Base-by-base conservation (phyloP, 2,329 filamentous ascomycete genomes). In the Verticillium nonalfalfae region DNA sequence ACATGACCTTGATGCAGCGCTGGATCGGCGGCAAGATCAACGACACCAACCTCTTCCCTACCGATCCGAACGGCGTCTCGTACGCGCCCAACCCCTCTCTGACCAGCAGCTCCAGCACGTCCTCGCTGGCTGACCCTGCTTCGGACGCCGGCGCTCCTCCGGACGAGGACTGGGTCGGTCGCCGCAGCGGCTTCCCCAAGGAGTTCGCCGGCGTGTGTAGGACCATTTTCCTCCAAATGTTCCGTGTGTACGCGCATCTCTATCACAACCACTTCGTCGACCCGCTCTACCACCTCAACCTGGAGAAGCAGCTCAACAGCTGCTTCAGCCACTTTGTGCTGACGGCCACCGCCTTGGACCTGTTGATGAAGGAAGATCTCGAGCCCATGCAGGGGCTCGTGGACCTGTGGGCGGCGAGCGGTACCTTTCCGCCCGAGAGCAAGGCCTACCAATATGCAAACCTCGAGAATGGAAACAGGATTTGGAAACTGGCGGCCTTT, bases 11-110 rank as follows among this genome's bases (percentile, higher is more conserved):
- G 18, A 91, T 95, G 69, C 90, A 93, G 74, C 90, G 91, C 67
- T 95, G 91, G 91, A 92, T 94, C 69, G 86, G 88, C 59, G 90
- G 90, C 74, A 94, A 94, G 76, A 88, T 93, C 67, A 88, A 90
- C 68, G 90, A 94, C 71, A 85, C 85, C 35, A 81, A 83, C 67
- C 88, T 92, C 75, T 94, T 95, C 76, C 90, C 91, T 10, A 93
- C 89, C 52, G 89, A 90, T 69, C 85, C 86, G 10, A 81, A 85
- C 57, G 78, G 80, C 33, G 78, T 84, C 39, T 85, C 85, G 34
- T 82, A 79, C 64, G 76, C 82, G 33, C 74, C 78, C 66, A 81
- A 80, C 60, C 81, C 84, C 40, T 79, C 79, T 11, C 74, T 82
- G 61, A 76, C 75, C 56, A 76, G 76, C 38, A 78, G 80, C 2